Percentiles rank a stretch among this genome's conserved stretches.
phyloP scores from a whole-genome alignment of 2,329 filamentous ascomycete species.

The Pezicula rhizophila region DNA sequence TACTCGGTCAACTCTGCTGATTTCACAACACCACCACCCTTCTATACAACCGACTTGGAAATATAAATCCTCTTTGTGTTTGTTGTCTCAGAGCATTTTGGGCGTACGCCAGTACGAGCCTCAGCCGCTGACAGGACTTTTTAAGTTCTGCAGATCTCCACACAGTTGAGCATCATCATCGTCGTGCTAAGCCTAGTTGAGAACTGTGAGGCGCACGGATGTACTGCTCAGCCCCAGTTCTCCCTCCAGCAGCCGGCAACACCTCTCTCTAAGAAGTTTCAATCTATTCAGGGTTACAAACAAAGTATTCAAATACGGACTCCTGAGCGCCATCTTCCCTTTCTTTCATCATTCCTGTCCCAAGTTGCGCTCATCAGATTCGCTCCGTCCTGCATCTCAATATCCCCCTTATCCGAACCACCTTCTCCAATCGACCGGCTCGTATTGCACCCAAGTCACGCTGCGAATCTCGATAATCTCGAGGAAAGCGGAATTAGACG shows the following conservation, averaged over 20 bases:
- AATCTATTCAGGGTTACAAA: conserved; percentile 7
- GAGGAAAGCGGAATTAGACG: conserved; percentile 2
- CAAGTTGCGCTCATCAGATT: neutral
- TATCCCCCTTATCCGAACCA: conserved; percentile 10
- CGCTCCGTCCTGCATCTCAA: neutral
- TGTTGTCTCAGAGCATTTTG: neutral
- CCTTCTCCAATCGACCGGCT: conserved; percentile 14
- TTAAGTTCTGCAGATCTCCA: conserved; percentile 7
- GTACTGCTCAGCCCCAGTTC: conserved; percentile 15
- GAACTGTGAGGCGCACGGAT: conserved; percentile 12
- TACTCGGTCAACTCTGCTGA: too few relatives aligned
- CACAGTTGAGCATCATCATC: conserved; percentile 1
- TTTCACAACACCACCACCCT: too few relatives aligned
- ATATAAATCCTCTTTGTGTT: neutral
- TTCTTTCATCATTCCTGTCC: neutral
- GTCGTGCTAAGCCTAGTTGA: conserved; percentile 6
- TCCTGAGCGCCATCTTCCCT: neutral
- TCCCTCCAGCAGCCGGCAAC: conserved; percentile 1
- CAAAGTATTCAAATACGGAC: conserved; percentile 3
- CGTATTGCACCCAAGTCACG: conserved; percentile 17
- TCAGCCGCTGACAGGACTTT: conserved; percentile 1
- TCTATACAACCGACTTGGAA: too few relatives aligned
- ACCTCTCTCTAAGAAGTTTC: conserved; percentile 6
- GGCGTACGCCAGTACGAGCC: neutral
- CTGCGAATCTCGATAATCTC: conserved; percentile 5